Conservation (phyloP, 305 asterid species). For the Solanum aculeatissimum region DNA sequence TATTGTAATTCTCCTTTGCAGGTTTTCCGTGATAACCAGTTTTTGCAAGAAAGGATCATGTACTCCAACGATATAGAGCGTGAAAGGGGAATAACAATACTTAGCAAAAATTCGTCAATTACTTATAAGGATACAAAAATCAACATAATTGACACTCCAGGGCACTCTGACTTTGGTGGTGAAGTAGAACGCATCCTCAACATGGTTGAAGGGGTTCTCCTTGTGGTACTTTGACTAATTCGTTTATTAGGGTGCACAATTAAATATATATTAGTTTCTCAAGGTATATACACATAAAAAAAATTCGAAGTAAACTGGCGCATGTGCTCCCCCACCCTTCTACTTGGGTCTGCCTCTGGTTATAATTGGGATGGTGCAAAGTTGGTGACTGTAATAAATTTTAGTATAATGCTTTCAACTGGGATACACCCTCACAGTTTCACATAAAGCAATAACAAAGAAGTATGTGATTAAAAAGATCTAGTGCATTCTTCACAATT, state of each 20-base stretch:
- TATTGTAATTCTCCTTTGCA: slow-evolving; percentile 24
- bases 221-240: slow-evolving; percentile 56
- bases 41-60: slow-evolving; percentile 94
- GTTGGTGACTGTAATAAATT: background rate
- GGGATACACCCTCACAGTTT: background rate
- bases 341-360: background rate
- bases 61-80: slow-evolving; percentile 97
- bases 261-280: background rate
- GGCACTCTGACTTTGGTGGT: slow-evolving; percentile 99
- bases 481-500: background rate
- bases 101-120: slow-evolving; percentile 96
- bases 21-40: slow-evolving; percentile 95
- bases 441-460: background rate
- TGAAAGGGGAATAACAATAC: slow-evolving; percentile 97
- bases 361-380: background rate
- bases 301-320: background rate
- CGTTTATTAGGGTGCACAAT: background rate
- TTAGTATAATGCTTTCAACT: background rate
- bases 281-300: background rate
- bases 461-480: background rate
- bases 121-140: slow-evolving; percentile 81
- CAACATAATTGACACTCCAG: slow-evolving; percentile 95
- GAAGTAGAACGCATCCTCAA: slow-evolving; percentile 98
- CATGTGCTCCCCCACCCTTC: background rate
- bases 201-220: slow-evolving; percentile 99